Base-by-base conservation (phyloP, 2,329 filamentous ascomycete species). In the Diplodia seriata region DNA sequence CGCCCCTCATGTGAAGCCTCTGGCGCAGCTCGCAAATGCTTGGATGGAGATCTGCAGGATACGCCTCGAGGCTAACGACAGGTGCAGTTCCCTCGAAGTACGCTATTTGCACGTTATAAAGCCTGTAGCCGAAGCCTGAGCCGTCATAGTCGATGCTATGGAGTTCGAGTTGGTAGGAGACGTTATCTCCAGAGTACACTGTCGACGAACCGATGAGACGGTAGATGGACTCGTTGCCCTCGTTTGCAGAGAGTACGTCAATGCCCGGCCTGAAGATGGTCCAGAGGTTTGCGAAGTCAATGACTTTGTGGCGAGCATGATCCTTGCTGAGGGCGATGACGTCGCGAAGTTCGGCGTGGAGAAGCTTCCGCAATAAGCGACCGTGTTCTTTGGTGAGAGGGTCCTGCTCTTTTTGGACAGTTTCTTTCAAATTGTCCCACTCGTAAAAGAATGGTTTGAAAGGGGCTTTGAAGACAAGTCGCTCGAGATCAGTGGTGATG, bases 21-120 rank as follows among this genome's bases (percentile, higher is more conserved):
- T 75, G 67, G 8, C 74, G 76, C 15, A 86, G 70, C 1, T 75
- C 73, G 0, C 78, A 74, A 36, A 79, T 73, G 3, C 82, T 75
- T 1, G 73, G 68, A 70, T 85, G 83, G 68, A 79, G 83, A 1
- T 80, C 73, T 1, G 85, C 69, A 0, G 84, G 84, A 62, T 77
- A 84, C 0, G 77, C 78, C 0, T 76, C 70, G 4, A 86, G 76
- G 0, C 76, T 74, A 8, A 72, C 76, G 67, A 85, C 84, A 1
- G 77, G 70, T 1, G 72, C 70, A 2, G 82, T 85, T 11, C 84
- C 83, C 20, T 71, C 64, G 56, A 75, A 80, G 0, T 31, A 15
- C 55, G 72, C 47, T 26, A 78, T 75, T 3, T 70, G 71, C 1
- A 78, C 69, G 29, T 0, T 26, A 26, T 26, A 73, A 74, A 40